Base-by-base conservation (phyloP, 345 rosid species). In the Eucalyptus melliodora region DNA sequence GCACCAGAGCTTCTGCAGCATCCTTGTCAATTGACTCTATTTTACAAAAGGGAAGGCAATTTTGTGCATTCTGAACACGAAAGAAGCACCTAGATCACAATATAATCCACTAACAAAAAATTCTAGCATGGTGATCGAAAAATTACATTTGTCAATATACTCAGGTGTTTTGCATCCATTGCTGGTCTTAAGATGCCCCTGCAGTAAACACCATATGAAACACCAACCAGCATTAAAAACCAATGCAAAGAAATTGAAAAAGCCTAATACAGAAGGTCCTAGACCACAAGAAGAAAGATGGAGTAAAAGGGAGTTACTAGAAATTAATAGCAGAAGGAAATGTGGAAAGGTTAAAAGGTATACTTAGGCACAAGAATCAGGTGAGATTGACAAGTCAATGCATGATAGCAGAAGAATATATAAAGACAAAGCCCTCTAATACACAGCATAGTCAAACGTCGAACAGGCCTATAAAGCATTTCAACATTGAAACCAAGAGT, bases 141-240 rank as follows among this genome's bases (percentile, higher is more conserved):
- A 89, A 89, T 94, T 95, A 97, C 98, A 87, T 95, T 94, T 91
- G 89, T 92, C 95, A 96, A 90, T 72, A 92, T 86, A 88, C 87
- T 72, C 92, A 95, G 90, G 88, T 93, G 95, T 94, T 95, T 97
- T 92, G 92, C 88, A 90, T 94, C 96, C 86, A 94, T 92, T 55
- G 97, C 99, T 86, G 99, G 99, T 92, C 96, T 94, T 93, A 97
- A 91, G 92, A 97, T 96, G 91, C 99, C 99, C 94, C 99, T 97
- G 92, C 37, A 67, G 37, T 31, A 86, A 86, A 55, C 65, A 6
- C 44, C 87, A 11, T 17, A 51, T 86, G 87, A 51, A 31, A 37
- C 40, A 86, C 4, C 1, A 37, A 37, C 62, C 55, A 51, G 55
- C 44, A 86, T 50, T 19, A 86, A 86, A 86, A 51, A 1, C 65